phyloP scores from a whole-genome alignment of 176 grass and related monocot genomes.

The Otatea glauca region DNA sequence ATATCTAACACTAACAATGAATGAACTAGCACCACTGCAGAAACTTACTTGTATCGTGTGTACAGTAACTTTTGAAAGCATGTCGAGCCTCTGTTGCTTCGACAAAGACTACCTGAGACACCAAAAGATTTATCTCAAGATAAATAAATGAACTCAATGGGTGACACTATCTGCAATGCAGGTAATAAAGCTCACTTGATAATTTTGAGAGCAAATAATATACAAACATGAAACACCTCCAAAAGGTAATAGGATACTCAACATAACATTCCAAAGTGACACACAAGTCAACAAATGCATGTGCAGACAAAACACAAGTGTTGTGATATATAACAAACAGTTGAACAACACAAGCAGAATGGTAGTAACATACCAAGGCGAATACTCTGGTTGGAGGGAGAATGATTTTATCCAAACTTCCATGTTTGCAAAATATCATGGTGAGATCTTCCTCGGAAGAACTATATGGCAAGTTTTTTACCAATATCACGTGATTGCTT shows the following conservation, averaged over 20 bases:
- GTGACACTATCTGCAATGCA: too few relatives aligned
- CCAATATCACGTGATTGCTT: slow-evolving; percentile 90
- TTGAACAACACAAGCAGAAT: slow-evolving; percentile 36
- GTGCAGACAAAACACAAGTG: background rate
- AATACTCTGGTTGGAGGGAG: slow-evolving; percentile 85
- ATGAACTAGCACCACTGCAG: slow-evolving; percentile 27
- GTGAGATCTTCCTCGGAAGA: slow-evolving; percentile 79
- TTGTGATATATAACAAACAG: slow-evolving; percentile 1
- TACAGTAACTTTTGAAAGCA: slow-evolving; percentile 86
- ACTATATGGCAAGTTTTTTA: slow-evolving; percentile 92
- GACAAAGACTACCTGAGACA: slow-evolving; percentile 82
- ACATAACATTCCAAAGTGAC: background rate
- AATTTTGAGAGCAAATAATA: background rate
- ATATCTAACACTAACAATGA: slow-evolving; percentile 9
- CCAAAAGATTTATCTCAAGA: slow-evolving; percentile 39
- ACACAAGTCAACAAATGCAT: background rate
- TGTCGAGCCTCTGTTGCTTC: slow-evolving; percentile 78
- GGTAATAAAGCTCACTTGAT: background rate
- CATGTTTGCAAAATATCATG: slow-evolving; percentile 79
- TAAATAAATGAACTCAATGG: slow-evolving; percentile 33
- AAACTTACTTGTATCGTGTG: slow-evolving; percentile 90
- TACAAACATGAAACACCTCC: background rate
- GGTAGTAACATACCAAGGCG: slow-evolving; percentile 71
- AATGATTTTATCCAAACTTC: slow-evolving; percentile 82
- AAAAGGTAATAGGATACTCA: background rate